Conservation (phyloP, 805 yeast species). For the Ogataea henricii region DNA sequence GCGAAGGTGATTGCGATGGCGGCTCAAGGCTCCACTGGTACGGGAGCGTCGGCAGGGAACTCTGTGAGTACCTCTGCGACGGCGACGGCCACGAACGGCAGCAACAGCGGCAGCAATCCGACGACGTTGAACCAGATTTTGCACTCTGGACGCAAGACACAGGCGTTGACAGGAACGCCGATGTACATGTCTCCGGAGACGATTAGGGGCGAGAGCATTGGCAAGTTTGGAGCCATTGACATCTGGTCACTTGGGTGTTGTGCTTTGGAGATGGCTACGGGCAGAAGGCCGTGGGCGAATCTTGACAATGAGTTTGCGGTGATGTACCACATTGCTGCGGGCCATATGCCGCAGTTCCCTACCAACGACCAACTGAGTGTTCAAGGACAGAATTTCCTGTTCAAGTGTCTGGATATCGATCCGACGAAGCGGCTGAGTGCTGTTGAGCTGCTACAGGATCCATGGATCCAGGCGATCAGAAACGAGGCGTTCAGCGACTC, state of each 20-base stretch:
- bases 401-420: conserved; percentile 77
- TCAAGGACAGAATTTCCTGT: conserved; percentile 70
- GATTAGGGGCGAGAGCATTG: conserved; percentile 71
- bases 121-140: conserved; percentile 20
- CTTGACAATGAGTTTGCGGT: conserved; percentile 97
- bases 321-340: conserved; percentile 97
- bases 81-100: conserved; percentile 15
- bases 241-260: conserved; percentile 98
- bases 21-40: conserved; percentile 33
- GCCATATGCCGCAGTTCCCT: conserved; percentile 87
- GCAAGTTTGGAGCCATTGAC: conserved; percentile 70
- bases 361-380: conserved; percentile 72
- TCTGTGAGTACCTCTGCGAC: not conserved
- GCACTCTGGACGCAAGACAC: conserved; percentile 29
- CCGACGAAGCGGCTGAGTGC: conserved; percentile 83
- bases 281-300: conserved; percentile 94
- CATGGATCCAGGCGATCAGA: conserved; percentile 81
- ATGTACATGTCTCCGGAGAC: conserved; percentile 99
- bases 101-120: conserved; percentile 11
- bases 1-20: conserved; percentile 83
- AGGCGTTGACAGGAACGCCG: conserved; percentile 83
- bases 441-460: conserved; percentile 79
- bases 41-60: not conserved
- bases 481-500: conserved; percentile 64
- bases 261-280: conserved; percentile 94